phyloP scores from a whole-genome alignment of 192 early-diverging fungal species.

The Funneliformis geosporum region DNA sequence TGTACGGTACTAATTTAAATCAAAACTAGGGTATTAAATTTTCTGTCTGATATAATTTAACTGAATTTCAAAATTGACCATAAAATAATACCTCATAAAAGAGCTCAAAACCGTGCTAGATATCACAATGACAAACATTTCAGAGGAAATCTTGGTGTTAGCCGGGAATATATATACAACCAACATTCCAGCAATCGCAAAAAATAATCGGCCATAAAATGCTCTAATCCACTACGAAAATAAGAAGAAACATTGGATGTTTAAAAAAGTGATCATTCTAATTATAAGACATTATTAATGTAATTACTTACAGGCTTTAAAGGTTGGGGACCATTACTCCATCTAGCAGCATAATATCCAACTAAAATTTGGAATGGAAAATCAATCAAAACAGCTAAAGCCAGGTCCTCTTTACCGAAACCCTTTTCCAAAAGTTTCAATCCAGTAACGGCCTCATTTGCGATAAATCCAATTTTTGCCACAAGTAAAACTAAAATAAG shows the following conservation, averaged over 20 bases:
- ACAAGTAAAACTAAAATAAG: slow-evolving; percentile 81
- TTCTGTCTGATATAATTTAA: too few species aligned
- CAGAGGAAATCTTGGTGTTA: slow-evolving; percentile 56
- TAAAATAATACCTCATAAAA: slow-evolving; percentile 64
- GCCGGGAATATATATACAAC: slow-evolving; percentile 79
- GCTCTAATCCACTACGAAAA: slow-evolving; percentile 78
- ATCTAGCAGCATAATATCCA: slow-evolving; percentile 96
- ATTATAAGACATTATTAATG: neutral
- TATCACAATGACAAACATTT: slow-evolving; percentile 82
- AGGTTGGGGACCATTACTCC: slow-evolving; percentile 85
- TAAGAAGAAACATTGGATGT: neutral
- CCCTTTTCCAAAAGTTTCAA: slow-evolving; percentile 95
- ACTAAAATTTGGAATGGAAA: slow-evolving; percentile 97
- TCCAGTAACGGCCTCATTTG: slow-evolving; percentile 92
- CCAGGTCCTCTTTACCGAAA: slow-evolving; percentile 93
- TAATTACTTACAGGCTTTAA: slow-evolving; percentile 69
- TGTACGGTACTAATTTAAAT: slow-evolving; percentile 68
- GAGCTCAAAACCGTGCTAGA: slow-evolving; percentile 77
- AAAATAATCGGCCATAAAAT: slow-evolving; percentile 82
- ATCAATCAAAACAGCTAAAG: slow-evolving; percentile 88
- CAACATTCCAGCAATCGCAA: slow-evolving; percentile 80
- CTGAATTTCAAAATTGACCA: neutral
- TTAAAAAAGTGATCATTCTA: neutral
- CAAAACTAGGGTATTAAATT: slow-evolving; percentile 11
- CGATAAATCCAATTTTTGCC: slow-evolving; percentile 93